Evolutionary conservation across 208 protist species (phyloP).

Genomic region (Leishmania major): DNA sequence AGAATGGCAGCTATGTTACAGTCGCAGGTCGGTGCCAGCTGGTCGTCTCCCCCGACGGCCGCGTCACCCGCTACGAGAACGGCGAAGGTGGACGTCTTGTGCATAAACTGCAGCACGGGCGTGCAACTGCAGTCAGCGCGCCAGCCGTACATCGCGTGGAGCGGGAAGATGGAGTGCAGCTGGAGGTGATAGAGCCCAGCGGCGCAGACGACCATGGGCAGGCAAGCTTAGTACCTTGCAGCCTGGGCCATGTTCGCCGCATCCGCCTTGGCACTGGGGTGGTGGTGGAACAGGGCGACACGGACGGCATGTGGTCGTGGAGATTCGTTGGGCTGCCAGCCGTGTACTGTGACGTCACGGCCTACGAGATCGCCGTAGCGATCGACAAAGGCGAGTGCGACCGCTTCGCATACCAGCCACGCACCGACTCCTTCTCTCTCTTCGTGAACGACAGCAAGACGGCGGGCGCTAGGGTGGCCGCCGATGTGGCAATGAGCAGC

Average conservation of each 20-base stretch:
- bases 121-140: conserved; percentile 3
- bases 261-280: conserved; percentile 22
- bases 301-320: conserved; percentile 23
- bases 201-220: not conserved
- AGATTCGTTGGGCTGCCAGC: conserved; percentile 22
- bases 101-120: conserved; percentile 16
- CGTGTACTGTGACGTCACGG: conserved; percentile 11
- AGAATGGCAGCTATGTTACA: conserved; percentile 47
- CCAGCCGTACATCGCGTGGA: not conserved
- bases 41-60: conserved; percentile 16
- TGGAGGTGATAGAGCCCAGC: not conserved
- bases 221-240: not conserved
- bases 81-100: not conserved
- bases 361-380: not conserved
- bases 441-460: conserved; percentile 19
- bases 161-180: conserved; percentile 24
- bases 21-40: not conserved
- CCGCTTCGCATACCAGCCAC: conserved; percentile 21
- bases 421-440: conserved; percentile 14
- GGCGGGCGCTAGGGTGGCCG: conserved; percentile 25
- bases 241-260: not conserved
- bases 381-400: conserved; percentile 8
- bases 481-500: not conserved
- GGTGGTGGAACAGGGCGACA: not conserved
- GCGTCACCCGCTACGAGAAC: conserved; percentile 13